Evolutionary conservation across 176 grass and related monocot genomes (phyloP), one percentile per base, ranked within the genome.

Genomic region (Melocanna baccifera): DNA sequence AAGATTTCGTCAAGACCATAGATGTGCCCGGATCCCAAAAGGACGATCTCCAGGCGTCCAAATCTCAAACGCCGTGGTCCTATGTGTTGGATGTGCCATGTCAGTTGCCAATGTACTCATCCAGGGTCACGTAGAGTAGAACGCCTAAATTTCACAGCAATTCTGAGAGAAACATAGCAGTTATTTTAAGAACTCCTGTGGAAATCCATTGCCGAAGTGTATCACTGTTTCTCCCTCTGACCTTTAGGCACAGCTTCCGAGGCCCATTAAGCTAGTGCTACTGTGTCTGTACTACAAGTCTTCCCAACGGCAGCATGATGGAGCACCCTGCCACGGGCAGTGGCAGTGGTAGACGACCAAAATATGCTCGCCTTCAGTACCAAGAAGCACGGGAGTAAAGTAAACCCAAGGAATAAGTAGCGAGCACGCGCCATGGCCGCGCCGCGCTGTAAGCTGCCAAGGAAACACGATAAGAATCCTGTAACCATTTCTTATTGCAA

Each of bases 391-490:
- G 84, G 69, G 72, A 66, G 66, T 78, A 73, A 83, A 83, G 84
- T 28, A 7, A 62, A 77, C 75, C 61, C 75, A 79, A 68, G 39
- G 89, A 87, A 75, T 53, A 69, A 77, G 69, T 12, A 43, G 73
- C 25, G 37, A 69, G 73, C 68, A 67, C 68, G 59, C 52, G 67
- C 62, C 81, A 57, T 71, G 80, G 80, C 62, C 43, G 12, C 77
- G 47, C 30, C 23, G 32, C 16, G 70, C 79, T 79, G 73, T 59
- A 61, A 79, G 57, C 73, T 20, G 40, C 47, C 20, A 50, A 55
- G 82, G 47, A 69, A 82, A 73, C 86, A 88, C 81, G 86, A 66
- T 55, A 85, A n/a, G 81, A 67, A 91, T 82, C 86, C 22, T 45
- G 34, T 59, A 34, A 1, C 70, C 46, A 22, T 68, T 65, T 62